A percentile compares a stretch with the other conserved stretches of the same genome.
Conservation (phyloP, 2,329 filamentous ascomycete genomes). For the Fusarium torulosum region DNA sequence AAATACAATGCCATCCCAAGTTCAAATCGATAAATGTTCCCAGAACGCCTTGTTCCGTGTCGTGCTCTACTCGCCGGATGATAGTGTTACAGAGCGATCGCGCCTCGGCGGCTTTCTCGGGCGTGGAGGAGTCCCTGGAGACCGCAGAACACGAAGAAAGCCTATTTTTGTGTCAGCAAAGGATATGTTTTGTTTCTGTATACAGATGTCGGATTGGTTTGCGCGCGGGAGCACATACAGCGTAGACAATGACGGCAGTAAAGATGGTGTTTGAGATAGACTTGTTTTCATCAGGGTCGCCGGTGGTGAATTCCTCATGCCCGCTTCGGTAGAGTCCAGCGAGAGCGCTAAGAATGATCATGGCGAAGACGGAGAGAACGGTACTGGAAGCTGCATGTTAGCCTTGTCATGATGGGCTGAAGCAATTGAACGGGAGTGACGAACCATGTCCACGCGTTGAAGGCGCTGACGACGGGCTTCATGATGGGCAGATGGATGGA, state of each 20-base stretch:
- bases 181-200: neutral
- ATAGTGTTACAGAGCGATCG: slow-evolving; percentile 75
- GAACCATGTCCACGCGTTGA: slow-evolving; percentile 97
- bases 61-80: slow-evolving; percentile 39
- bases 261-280: slow-evolving; percentile 89
- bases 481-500: slow-evolving; percentile 65
- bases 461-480: slow-evolving; percentile 93
- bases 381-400: slow-evolving; percentile 67
- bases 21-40: slow-evolving; percentile 44
- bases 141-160: slow-evolving; percentile 91
- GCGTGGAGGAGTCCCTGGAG: slow-evolving; percentile 89
- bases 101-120: slow-evolving; percentile 83
- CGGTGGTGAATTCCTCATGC: slow-evolving; percentile 87
- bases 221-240: slow-evolving; percentile 68
- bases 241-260: slow-evolving; percentile 87
- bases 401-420: slow-evolving; percentile 34
- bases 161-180: slow-evolving; percentile 61
- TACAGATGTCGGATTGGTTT: neutral
- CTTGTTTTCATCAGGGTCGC: slow-evolving; percentile 77
- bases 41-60: slow-evolving; percentile 48
- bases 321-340: slow-evolving; percentile 80
- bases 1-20: slow-evolving; percentile 47
- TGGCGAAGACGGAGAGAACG: slow-evolving; percentile 74
- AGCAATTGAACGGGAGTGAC: slow-evolving; percentile 50
- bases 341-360: slow-evolving; percentile 73